These are phyloP conservation scores for Mesotaenium endlicherianum DNA, from an alignment of 139 green algal species.

Conservation along the genomic window DNA sequence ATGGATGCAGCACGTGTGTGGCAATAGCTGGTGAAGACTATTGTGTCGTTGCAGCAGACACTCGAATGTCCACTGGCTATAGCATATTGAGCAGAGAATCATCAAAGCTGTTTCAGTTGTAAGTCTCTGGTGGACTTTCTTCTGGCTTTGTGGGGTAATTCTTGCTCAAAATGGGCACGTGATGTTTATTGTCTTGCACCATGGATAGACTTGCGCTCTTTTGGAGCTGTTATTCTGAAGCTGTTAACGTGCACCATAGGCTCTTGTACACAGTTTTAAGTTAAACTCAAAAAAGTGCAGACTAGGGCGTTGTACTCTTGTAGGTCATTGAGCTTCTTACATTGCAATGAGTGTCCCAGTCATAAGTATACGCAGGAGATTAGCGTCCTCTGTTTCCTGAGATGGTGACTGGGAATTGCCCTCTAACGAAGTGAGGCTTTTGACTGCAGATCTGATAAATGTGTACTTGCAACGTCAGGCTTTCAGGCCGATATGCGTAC, in stretches of 20 bases:
- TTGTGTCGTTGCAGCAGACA: constrained; percentile 90
- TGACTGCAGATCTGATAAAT: constrained; percentile 71
- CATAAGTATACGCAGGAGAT: too few species aligned
- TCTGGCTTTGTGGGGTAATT: not conserved
- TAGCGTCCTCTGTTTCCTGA: too few species aligned
- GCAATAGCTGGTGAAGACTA: constrained; percentile 94
- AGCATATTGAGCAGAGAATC: constrained; percentile 86
- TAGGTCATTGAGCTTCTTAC: too few species aligned
- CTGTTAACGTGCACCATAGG: not conserved
- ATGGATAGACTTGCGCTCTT: not conserved
- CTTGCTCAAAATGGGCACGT: not conserved
- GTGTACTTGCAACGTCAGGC: constrained; percentile 83
- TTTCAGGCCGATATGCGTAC: constrained; percentile 86
- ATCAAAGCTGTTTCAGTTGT: constrained; percentile 80
- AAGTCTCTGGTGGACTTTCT: not conserved
- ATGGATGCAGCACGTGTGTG: constrained; percentile 52
- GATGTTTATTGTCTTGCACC: not conserved
- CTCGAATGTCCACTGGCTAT: constrained; percentile 91
- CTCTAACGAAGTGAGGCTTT: not conserved
- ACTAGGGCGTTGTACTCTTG: too few species aligned
- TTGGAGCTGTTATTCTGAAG: not conserved
- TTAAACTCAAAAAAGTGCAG: not conserved
- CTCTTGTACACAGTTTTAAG: not conserved
- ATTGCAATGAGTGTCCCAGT: too few species aligned
- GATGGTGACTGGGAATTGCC: too few species aligned